Conservation (phyloP, 805 yeast genomes). For the Millerozyma miso region DNA sequence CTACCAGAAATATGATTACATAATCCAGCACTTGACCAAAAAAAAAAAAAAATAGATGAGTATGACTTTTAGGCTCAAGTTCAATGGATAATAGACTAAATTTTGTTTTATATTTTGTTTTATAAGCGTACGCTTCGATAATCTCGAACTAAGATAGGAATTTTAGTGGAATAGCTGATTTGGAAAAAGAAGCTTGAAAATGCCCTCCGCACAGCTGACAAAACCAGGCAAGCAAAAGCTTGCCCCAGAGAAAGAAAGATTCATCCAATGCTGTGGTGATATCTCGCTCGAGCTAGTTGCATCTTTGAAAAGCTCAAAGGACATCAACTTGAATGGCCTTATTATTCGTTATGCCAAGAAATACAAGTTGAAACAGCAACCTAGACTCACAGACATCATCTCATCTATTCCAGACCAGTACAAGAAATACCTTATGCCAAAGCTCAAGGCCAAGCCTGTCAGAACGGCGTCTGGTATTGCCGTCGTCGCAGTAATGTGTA, state of each 20-base stretch:
- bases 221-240: conserved; percentile 51
- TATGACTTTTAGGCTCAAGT: background rate
- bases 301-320: conserved; percentile 67
- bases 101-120: too few species aligned
- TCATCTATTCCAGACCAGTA: conserved; percentile 95
- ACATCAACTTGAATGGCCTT: conserved; percentile 85
- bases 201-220: conserved; percentile 28
- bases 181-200: too few species aligned
- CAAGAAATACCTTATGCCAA: conserved; percentile 85
- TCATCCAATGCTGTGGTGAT: conserved; percentile 88
- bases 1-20: conserved; percentile 1
- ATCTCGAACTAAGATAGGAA: too few species aligned
- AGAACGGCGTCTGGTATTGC: conserved; percentile 98
- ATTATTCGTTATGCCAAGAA: conserved; percentile 83
- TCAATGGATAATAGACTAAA: background rate
- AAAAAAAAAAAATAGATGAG: conserved; percentile 1
- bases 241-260: conserved; percentile 90
- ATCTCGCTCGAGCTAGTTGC: conserved; percentile 81
- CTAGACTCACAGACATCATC: conserved; percentile 90
- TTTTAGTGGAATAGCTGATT: too few species aligned
- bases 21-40: background rate
- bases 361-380: conserved; percentile 87
- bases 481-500: conserved; percentile 98
- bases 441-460: conserved; percentile 96
- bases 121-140: too few species aligned